Base-by-base conservation (phyloP, 164 flowering plant genomes). In the Magnolia sinica region DNA sequence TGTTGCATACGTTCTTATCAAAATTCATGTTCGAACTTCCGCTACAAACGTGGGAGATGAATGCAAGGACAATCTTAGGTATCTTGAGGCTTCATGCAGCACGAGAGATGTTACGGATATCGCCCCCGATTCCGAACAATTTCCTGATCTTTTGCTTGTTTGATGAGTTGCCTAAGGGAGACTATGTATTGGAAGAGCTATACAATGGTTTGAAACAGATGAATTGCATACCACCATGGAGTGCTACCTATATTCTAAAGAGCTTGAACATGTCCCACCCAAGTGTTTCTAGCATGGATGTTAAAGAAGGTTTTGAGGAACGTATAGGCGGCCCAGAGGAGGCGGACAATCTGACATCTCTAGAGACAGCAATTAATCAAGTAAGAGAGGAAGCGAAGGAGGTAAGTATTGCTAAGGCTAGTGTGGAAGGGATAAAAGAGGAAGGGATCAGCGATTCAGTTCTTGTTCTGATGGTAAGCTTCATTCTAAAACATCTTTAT, bases 101-200 rank as follows among this genome's bases (percentile, higher is more conserved):
- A 51, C 83, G 97, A 78, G 98, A 96, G 80, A 87, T 94, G 97
- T 92, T 94, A 49, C 83, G 93, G 76, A 87, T 94, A 49, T 86
- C 92, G 0, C 93, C 96, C 7, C 99, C 99, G 6, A 51, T 31
- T 50, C 97, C 98, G 13, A 84, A 80, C 16, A 92, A 82, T 70
- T 96, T 94, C 85, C 80, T 96, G 78, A 92, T 94, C 66, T 96
- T 94, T 78, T 63, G 92, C 5, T 84, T 94, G 83, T 88, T 83
- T 70, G 92, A 91, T 69, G 97, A 91, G 74, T 70, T 94, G 7
- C 97, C 99, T 2, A 96, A 92, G 81, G 99, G 99, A n/a, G 97
- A 94, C 70, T 87, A 76, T 79, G 92, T 96, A 7, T 77, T 96
- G 8, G 88, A 91, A 83, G 93, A 94, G 83, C 86, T 96, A 20